Evolutionary conservation across 768 basidiomycete species (phyloP).

Genomic region (Lactarius deliciosus): DNA sequence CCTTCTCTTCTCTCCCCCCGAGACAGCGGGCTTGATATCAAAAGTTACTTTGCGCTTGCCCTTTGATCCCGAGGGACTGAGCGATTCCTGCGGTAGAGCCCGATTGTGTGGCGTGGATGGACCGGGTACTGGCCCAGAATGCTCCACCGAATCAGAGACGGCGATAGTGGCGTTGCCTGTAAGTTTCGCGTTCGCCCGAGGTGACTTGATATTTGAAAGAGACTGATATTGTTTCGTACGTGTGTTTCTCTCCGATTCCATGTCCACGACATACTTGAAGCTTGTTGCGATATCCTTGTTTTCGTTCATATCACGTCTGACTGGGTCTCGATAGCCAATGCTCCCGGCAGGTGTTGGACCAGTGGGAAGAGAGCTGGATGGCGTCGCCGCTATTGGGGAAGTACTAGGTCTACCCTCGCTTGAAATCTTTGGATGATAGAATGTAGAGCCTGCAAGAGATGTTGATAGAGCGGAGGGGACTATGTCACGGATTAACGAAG

Average conservation of each 20-base stretch:
- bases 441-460: slow-evolving; percentile 60
- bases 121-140: slow-evolving; percentile 6
- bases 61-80: slow-evolving; percentile 38
- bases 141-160: background rate
- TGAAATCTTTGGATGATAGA: slow-evolving; percentile 51
- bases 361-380: slow-evolving; percentile 15
- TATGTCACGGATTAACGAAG: slow-evolving; percentile 40
- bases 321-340: slow-evolving; percentile 36
- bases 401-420: slow-evolving; percentile 29
- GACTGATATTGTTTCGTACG: slow-evolving; percentile 22
- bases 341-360: slow-evolving; percentile 25
- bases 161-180: slow-evolving; percentile 15
- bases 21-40: slow-evolving; percentile 58
- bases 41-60: slow-evolving; percentile 73
- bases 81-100: slow-evolving; percentile 6
- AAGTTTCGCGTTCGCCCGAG: slow-evolving; percentile 23
- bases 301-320: slow-evolving; percentile 50
- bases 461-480: slow-evolving; percentile 62
- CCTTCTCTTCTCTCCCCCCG: slow-evolving; percentile 38
- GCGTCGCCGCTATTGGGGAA: slow-evolving; percentile 18
- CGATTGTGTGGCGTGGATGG: slow-evolving; percentile 22
- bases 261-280: slow-evolving; percentile 47
- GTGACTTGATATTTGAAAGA: slow-evolving; percentile 17
- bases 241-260: slow-evolving; percentile 40
- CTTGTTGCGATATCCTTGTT: slow-evolving; percentile 47